Percentiles rank a stretch among this genome's conserved stretches.
Evolutionary conservation across 2,329 filamentous ascomycete species (phyloP).

Genomic region (Hyphodiscus sp.): DNA sequence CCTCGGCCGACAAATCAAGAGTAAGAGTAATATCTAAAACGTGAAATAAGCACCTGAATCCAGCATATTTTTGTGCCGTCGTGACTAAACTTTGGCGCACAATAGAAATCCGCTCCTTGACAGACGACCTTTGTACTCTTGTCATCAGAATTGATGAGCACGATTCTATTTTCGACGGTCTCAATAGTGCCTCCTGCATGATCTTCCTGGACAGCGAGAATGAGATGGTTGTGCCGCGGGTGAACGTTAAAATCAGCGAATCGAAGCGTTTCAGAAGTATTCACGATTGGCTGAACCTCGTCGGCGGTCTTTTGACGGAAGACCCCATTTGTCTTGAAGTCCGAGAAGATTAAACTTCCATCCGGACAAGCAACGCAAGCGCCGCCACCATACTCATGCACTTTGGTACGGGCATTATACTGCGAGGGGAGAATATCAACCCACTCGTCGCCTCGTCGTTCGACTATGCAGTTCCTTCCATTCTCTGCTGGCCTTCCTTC

Average conservation of each 20-base stretch:
- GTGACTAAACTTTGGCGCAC: conserved; percentile 41
- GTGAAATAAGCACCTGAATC: conserved; percentile 28
- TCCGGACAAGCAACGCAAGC: conserved; percentile 35
- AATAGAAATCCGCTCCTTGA: conserved; percentile 46
- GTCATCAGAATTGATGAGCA: conserved; percentile 23
- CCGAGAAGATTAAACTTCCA: conserved; percentile 40
- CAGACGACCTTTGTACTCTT: conserved; percentile 34
- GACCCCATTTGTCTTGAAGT: conserved; percentile 36
- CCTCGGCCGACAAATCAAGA: too few relatives aligned
- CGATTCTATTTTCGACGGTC: conserved; percentile 25
- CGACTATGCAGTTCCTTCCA: conserved; percentile 40
- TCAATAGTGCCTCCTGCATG: conserved; percentile 31
- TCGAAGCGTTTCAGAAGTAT: conserved; percentile 32
- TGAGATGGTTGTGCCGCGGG: conserved; percentile 32
- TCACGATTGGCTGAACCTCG: conserved; percentile 30
- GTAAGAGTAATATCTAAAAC: too few relatives aligned
- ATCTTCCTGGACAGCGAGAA: conserved; percentile 47
- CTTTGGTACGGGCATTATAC: conserved; percentile 38
- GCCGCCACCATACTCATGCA: conserved; percentile 49
- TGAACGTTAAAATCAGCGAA: conserved; percentile 43
- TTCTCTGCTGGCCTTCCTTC: conserved; percentile 31
- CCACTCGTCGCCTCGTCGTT: conserved; percentile 30
- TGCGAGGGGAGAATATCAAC: conserved; percentile 38
- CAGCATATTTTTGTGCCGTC: conserved; percentile 42
- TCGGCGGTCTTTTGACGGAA: conserved; percentile 36